Base-by-base conservation (phyloP, 495 filamentous ascomycete genomes). In the Neurospora sp. region DNA sequence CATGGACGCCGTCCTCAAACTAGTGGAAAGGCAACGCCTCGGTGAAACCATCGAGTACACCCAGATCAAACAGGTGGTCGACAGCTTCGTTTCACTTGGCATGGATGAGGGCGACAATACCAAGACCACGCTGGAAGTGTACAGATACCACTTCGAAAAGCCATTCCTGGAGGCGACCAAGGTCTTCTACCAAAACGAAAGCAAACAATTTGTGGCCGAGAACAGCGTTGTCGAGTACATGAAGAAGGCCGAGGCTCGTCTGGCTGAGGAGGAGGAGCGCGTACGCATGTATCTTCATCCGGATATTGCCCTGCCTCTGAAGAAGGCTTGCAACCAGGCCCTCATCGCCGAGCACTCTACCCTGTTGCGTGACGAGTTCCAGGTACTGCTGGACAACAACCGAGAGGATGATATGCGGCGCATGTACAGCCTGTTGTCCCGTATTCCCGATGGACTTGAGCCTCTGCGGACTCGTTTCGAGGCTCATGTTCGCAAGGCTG, bases 211-310 rank as follows among this genome's bases (percentile, higher is more conserved):
- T 79, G 90, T 98, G 11, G 91, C 94, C 9, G 95, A 98, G 79
- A 99, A 99, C 78, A 97, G 92, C 75, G 94, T 98, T 8, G 94
- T 99, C 39, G 96, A 99, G 78, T 99, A 98, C 82, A 98, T 98
- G 96, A 98, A 98, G 86, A 99, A 99, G 85, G 96, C 96, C 18
- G 96, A 98, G 82, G 83, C 90, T 22, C 90, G 96, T n/a, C 82
- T 99, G 66, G 87, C 91, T 3, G 96, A 99, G 81, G 96, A 99
- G 82, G 97, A 97, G 82, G 92, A 93, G 73, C 94, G 95, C 42
- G 96, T 98, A 9, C 89, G 91, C 68, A 88, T 99, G 74, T 99
- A 98, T 78, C 86, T 98, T 37, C 93, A 97, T 73, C 87, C 87
- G 11, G 96, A 99, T 79, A 98, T 98, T 75, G 91, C 90, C 74